phyloP scores from a whole-genome alignment of 2,329 filamentous ascomycete genomes.

The Orbilia brochopaga region DNA sequence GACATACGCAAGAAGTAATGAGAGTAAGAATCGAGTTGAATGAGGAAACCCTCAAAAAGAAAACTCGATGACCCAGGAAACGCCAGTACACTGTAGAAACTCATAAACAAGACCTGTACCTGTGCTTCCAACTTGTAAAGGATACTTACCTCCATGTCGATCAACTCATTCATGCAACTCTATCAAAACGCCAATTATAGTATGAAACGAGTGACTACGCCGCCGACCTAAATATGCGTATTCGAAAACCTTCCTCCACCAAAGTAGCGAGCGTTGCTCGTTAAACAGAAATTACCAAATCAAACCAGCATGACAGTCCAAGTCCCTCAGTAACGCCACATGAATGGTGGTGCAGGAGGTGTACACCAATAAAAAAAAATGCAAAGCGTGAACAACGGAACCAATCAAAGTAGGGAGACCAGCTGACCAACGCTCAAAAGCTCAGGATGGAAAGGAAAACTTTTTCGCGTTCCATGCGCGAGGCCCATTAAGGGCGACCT shows the following conservation, averaged over 20 bases:
- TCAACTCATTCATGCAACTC: slow-evolving; percentile 1
- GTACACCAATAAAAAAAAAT: neutral
- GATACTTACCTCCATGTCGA: neutral
- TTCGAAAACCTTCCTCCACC: slow-evolving; percentile 2
- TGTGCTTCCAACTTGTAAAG: neutral
- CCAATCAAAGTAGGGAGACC: neutral
- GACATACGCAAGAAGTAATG: neutral
- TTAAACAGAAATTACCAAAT: slow-evolving; percentile 24
- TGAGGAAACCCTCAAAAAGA: neutral
- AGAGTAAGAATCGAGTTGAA: neutral
- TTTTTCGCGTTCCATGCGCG: slow-evolving; percentile 13
- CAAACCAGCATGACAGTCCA: slow-evolving; percentile 1
- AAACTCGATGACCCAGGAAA: neutral
- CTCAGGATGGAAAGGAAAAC: slow-evolving; percentile 22
- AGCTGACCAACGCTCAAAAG: neutral
- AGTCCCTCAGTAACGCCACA: neutral
- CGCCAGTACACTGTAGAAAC: neutral
- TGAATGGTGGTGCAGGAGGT: slow-evolving; percentile 4
- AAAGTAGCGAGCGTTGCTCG: slow-evolving; percentile 34
- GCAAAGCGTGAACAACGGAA: too few species aligned
- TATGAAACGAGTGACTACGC: slow-evolving; percentile 38
- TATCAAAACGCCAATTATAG: slow-evolving; percentile 4
- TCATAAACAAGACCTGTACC: neutral
- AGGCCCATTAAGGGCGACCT: slow-evolving; percentile 2
- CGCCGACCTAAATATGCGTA: slow-evolving; percentile 21